phyloP scores from a whole-genome alignment of 805 yeast genomes.

The Saccharomycopsis javanensis region DNA sequence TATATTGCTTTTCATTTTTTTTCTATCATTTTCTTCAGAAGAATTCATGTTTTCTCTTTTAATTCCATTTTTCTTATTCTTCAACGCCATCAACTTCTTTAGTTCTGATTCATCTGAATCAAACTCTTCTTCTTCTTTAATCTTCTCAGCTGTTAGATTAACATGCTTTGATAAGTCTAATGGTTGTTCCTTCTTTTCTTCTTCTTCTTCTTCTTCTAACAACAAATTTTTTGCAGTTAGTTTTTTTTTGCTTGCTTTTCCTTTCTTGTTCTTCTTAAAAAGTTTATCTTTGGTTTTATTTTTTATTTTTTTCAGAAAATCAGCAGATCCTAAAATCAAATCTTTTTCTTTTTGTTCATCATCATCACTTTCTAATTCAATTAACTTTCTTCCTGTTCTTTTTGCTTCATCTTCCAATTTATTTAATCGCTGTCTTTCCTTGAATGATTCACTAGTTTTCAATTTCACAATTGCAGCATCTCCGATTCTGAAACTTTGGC shows the following conservation, averaged over 20 bases:
- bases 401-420: conserved; percentile 9
- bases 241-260: conserved; percentile 18
- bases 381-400: conserved; percentile 8
- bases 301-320: conserved; percentile 3
- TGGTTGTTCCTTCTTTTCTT: conserved; percentile 12
- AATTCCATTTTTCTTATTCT: background rate
- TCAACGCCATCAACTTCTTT: conserved; percentile 1
- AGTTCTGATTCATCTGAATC: conserved; percentile 2
- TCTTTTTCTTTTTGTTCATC: conserved; percentile 3
- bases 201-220: conserved; percentile 9
- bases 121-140: conserved; percentile 2
- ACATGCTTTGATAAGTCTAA: conserved; percentile 23
- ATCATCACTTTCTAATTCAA: conserved; percentile 4
- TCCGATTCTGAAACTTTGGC: conserved; percentile 21
- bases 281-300: conserved; percentile 12
- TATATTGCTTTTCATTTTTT: conserved; percentile 2
- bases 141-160: conserved; percentile 18
- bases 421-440: background rate
- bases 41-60: background rate
- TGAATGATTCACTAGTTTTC: conserved; percentile 2
- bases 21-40: conserved; percentile 4
- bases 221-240: conserved; percentile 7
- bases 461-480: conserved; percentile 13
- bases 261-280: conserved; percentile 21
- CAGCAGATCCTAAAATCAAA: background rate